Evolutionary conservation across 257 asterid species (phyloP).

Genomic region (Solanum etuberosum): DNA sequence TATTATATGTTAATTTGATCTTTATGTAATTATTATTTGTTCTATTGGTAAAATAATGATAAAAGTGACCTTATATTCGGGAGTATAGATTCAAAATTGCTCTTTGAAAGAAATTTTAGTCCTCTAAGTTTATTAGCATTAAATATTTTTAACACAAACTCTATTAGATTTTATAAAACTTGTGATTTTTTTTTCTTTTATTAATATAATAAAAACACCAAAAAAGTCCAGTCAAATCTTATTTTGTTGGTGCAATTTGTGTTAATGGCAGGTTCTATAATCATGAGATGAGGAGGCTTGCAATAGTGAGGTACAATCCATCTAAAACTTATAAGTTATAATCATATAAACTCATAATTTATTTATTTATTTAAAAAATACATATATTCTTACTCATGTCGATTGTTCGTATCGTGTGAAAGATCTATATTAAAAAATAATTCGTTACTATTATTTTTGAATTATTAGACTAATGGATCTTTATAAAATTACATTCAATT

Average conservation of each 20-base stretch:
- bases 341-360: background rate
- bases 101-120: background rate
- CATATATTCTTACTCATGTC: background rate
- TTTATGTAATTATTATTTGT: background rate
- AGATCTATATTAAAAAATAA: background rate
- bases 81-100: background rate
- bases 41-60: background rate
- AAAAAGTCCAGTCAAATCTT: background rate
- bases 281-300: background rate
- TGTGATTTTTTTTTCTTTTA: background rate
- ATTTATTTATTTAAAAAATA: background rate
- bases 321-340: background rate
- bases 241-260: background rate
- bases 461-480: too few species aligned
- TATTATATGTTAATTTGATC: background rate
- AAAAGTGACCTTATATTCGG: background rate
- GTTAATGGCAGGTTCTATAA: background rate
- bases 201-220: background rate
- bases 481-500: too few species aligned
- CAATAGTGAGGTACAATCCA: background rate
- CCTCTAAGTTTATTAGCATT: background rate
- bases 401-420: background rate
- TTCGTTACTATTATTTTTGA: too few species aligned
- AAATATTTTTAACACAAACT: background rate
- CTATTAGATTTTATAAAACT: background rate